Evolutionary conservation across 1,284 basidiomycete genomes (phyloP), one percentile per base, ranked within the genome.

Genomic region (Violaceomyces palustris): DNA sequence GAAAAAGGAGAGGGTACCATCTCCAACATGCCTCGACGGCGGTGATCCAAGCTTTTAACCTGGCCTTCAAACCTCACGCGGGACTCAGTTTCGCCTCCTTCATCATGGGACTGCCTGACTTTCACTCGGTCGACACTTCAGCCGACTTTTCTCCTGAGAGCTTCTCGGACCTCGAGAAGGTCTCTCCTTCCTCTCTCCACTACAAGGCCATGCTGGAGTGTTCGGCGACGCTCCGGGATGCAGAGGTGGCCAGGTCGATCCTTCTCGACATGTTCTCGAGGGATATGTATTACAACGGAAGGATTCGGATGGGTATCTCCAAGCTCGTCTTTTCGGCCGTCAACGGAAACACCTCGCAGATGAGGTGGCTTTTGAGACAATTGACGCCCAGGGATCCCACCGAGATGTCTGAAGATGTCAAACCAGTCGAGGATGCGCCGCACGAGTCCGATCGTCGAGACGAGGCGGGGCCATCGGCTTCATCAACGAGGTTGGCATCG

Each of bases 171-270:
- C 3, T 26, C 0, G 12, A 14, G 11, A 14, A 15, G 23, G 42
- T 58, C 11, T 4, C 42, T 0, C 22, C 49, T 10, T 41, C 45
- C 1, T 50, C 42, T 4, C 1, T 24, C 6, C 57, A 60, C 37
- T 60, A 52, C 22, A 49, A 45, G 8, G 38, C 41, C 12, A 29
- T 60, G 37, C 40, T 60, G 15, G 49, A 60, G 23, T 49, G 49
- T 23, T 40, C 49, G 2, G 45, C 57, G 27, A 43, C 49, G 4
- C 25, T 46, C 0, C 17, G 43, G 7, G 44, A 45, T 1, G 38
- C 46, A 8, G 40, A 48, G 6, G 21, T 27, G 22, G 39, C 57
- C 3, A 6, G 52, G 8, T 35, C 45, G 21, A 41, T 56, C 22
- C 18, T 60, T 6, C 42, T 56, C 23, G 37, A 55, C 23, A 22